Evolutionary conservation across 805 yeast genomes (phyloP).

Genomic region (Zygosaccharomyces bisporus): DNA sequence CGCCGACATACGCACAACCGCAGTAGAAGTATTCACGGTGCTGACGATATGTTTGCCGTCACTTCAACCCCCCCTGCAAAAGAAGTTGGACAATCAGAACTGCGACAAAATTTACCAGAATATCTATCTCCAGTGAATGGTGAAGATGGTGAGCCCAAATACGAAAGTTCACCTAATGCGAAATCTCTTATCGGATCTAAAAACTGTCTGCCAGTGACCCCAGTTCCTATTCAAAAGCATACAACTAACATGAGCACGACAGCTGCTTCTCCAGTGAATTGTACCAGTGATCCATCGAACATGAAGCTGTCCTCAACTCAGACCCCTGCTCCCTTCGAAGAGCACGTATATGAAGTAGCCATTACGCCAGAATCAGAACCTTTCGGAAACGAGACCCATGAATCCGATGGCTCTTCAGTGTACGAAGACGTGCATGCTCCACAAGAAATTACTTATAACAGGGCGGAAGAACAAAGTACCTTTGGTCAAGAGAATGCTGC

Average conservation of each 20-base stretch:
- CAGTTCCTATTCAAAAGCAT: not conserved
- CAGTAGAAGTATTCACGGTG: constrained; percentile 30
- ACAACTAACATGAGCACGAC: not conserved
- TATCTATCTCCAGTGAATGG: not conserved
- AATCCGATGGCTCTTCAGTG: constrained; percentile 1
- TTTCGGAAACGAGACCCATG: not conserved
- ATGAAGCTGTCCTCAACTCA: not conserved
- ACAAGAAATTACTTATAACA: not conserved
- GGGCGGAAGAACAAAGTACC: not conserved
- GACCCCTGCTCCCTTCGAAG: not conserved
- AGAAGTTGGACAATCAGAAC: constrained; percentile 23
- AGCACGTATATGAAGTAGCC: constrained; percentile 1
- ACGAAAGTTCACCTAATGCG: not conserved
- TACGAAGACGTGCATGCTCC: constrained; percentile 3
- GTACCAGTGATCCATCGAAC: not conserved
- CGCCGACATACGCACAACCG: constrained; percentile 30
- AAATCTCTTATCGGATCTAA: not conserved
- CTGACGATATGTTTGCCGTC: constrained; percentile 21
- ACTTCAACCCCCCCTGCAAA: constrained; percentile 23
- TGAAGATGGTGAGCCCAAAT: not conserved
- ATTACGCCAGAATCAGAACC: constrained; percentile 4
- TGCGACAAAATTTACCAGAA: constrained; percentile 14
- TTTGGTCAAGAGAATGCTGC: not conserved
- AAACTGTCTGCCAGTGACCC: not conserved
- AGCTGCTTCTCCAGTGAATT: not conserved